A percentile compares a stretch with the other conserved stretches of the same genome.
These are phyloP conservation scores for Trichosporon ovoides DNA, from an alignment of 1,284 basidiomycete genomes.

Conservation along the genomic window DNA sequence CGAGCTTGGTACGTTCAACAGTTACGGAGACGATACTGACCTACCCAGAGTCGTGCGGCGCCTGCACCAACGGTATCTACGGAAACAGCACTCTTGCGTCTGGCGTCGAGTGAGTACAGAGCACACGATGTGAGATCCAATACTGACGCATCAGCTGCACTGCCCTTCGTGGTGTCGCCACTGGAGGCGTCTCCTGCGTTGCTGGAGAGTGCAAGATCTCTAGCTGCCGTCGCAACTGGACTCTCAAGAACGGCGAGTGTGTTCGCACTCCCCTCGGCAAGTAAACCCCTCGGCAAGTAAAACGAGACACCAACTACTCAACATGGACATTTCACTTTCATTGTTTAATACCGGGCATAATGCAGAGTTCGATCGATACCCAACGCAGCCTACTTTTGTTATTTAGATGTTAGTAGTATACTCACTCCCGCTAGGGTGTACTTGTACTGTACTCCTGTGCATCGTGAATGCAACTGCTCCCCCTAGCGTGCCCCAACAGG, in stretches of 20 bases:
- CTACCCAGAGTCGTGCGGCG: slow-evolving; percentile 15
- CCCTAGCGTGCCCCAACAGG: no score
- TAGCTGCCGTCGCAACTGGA: not conserved
- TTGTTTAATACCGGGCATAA: not conserved
- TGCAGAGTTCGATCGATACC: no score
- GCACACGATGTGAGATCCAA: not conserved
- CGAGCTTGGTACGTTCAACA: no score
- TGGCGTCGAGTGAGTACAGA: slow-evolving; percentile 9
- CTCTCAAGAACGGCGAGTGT: not conserved
- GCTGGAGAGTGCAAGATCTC: slow-evolving; percentile 1
- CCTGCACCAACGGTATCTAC: slow-evolving; percentile 1
- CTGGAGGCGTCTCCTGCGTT: slow-evolving; percentile 2
- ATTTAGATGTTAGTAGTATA: no score
- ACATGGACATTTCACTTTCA: not conserved
- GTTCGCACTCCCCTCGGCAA: not conserved
- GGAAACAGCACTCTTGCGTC: not conserved
- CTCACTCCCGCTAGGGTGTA: no score
- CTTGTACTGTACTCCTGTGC: no score
- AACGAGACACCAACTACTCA: no score
- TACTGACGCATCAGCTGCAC: slow-evolving; percentile 1
- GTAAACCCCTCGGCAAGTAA: no score
- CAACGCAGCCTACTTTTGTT: no score
- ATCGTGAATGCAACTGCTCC: no score
- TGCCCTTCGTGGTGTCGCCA: not conserved
- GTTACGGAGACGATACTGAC: no score